Evolutionary conservation across 768 basidiomycete genomes (phyloP).

Genomic region (Auricularia auricula-judae): DNA sequence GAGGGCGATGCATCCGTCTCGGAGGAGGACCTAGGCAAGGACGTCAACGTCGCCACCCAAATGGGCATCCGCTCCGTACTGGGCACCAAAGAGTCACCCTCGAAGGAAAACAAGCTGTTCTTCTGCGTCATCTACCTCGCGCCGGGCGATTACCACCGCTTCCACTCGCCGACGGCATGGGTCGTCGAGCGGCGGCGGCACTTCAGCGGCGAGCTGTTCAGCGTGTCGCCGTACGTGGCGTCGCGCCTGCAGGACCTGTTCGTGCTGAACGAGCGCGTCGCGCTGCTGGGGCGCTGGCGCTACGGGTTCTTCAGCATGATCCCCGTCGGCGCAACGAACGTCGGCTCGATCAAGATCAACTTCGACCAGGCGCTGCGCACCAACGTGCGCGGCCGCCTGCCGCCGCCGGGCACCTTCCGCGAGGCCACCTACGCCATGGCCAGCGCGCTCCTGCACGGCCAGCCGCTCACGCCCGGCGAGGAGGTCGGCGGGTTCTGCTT

Average conservation of each 20-base stretch:
- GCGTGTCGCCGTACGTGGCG: constrained; percentile 92
- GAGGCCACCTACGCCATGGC: constrained; percentile 89
- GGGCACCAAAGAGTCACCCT: not conserved
- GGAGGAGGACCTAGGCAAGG: constrained; percentile 50
- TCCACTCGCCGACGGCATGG: constrained; percentile 94
- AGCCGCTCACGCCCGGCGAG: constrained; percentile 77
- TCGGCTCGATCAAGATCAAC: constrained; percentile 91
- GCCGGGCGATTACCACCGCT: constrained; percentile 96
- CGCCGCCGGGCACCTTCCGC: constrained; percentile 73
- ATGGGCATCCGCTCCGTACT: constrained; percentile 38
- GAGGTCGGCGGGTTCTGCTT: constrained; percentile 98
- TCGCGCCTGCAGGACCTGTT: constrained; percentile 86
- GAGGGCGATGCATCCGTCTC: constrained; percentile 11
- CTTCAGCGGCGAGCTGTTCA: constrained; percentile 92
- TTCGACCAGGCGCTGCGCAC: constrained; percentile 93
- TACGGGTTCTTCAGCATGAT: constrained; percentile 96
- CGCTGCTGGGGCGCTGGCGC: constrained; percentile 87
- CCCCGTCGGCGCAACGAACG: constrained; percentile 89
- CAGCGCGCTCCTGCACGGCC: constrained; percentile 70
- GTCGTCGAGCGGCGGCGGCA: constrained; percentile 93
- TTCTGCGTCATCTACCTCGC: constrained; percentile 96
- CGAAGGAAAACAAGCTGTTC: constrained; percentile 53
- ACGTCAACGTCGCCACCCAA: constrained; percentile 59
- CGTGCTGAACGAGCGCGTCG: constrained; percentile 96
- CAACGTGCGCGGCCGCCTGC: constrained; percentile 59